Evolutionary conservation across 73 alveolate species (phyloP).

Genomic region (Uronychia binucleata): DNA sequence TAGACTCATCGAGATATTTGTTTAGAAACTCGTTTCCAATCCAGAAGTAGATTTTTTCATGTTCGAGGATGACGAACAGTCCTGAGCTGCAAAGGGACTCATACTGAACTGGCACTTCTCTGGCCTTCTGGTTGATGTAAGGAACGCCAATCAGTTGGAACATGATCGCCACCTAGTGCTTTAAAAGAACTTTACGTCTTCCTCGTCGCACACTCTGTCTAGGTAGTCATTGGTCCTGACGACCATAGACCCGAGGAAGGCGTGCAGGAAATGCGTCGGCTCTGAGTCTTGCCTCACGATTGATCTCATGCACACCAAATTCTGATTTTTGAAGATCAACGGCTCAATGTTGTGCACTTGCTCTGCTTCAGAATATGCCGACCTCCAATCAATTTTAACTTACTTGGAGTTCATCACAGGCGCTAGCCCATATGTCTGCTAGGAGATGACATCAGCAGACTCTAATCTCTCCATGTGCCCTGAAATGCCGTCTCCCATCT

Average conservation of each 20-base stretch:
- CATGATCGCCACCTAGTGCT: slow-evolving; percentile 20
- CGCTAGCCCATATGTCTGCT: not conserved
- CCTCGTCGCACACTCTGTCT: slow-evolving; percentile 5
- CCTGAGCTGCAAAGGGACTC: slow-evolving; percentile 45
- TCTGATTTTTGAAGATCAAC: not conserved
- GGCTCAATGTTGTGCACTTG: slow-evolving; percentile 12
- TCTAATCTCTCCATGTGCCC: not conserved
- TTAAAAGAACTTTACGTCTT: not conserved
- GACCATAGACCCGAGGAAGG: slow-evolving; percentile 41
- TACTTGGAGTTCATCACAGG: not conserved
- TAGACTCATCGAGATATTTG: slow-evolving; percentile 8
- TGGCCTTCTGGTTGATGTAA: slow-evolving; percentile 41
- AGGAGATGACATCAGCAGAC: not conserved
- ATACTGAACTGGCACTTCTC: slow-evolving; percentile 54
- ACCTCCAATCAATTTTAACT: not conserved
- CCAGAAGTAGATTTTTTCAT: slow-evolving; percentile 40
- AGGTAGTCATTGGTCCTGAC: slow-evolving; percentile 44
- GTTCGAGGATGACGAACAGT: slow-evolving; percentile 21
- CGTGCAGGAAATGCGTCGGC: slow-evolving; percentile 37
- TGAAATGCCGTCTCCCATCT: not conserved
- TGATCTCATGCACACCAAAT: slow-evolving; percentile 33
- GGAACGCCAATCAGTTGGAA: slow-evolving; percentile 63
- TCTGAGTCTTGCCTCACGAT: slow-evolving; percentile 37
- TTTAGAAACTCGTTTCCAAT: slow-evolving; percentile 44
- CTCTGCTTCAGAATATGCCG: not conserved